phyloP scores from a whole-genome alignment of 1,139 yeast species.

The Zygosaccharomyces pseudobailii region DNA sequence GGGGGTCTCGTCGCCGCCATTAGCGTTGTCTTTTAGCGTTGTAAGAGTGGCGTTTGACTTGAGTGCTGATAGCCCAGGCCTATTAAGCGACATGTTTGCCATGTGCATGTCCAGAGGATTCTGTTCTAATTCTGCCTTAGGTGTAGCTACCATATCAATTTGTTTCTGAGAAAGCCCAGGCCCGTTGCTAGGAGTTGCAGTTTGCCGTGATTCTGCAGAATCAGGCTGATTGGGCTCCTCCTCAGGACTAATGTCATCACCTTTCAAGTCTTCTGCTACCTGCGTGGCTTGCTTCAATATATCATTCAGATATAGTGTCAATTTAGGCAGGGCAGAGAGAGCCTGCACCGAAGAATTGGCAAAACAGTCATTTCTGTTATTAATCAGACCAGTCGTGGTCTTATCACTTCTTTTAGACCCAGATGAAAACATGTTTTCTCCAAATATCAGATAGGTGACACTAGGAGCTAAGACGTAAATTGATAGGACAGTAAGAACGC shows the following conservation, averaged over 20 bases:
- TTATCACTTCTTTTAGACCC: conserved; percentile 57
- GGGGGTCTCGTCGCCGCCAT: conserved; percentile 9
- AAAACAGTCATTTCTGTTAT: conserved; percentile 83
- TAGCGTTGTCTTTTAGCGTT: conserved; percentile 9
- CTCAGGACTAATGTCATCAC: neutral
- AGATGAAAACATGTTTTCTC: conserved; percentile 6
- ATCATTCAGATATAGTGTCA: conserved; percentile 57
- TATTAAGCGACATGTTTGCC: conserved; percentile 4
- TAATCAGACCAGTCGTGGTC: conserved; percentile 76
- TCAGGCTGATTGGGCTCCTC: neutral
- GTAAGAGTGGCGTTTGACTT: conserved; percentile 10
- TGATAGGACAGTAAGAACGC: conserved; percentile 12
- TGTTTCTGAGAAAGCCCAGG: neutral
- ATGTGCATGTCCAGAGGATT: conserved; percentile 11
- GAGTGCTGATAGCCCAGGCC: conserved; percentile 6
- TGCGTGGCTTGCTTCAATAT: conserved; percentile 28
- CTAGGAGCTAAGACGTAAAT: conserved; percentile 17
- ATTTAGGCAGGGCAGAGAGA: conserved; percentile 59
- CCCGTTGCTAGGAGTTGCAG: neutral
- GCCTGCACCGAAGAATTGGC: conserved; percentile 92
- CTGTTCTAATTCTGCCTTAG: conserved; percentile 7
- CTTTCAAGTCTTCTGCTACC: conserved; percentile 1
- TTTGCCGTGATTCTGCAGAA: too few species aligned
- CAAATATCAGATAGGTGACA: conserved; percentile 9
- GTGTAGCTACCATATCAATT: conserved; percentile 6